Evolutionary conservation across 805 yeast species (phyloP), one percentile per base, ranked within the genome.

Genomic region (Yarrowia keelungensis): DNA sequence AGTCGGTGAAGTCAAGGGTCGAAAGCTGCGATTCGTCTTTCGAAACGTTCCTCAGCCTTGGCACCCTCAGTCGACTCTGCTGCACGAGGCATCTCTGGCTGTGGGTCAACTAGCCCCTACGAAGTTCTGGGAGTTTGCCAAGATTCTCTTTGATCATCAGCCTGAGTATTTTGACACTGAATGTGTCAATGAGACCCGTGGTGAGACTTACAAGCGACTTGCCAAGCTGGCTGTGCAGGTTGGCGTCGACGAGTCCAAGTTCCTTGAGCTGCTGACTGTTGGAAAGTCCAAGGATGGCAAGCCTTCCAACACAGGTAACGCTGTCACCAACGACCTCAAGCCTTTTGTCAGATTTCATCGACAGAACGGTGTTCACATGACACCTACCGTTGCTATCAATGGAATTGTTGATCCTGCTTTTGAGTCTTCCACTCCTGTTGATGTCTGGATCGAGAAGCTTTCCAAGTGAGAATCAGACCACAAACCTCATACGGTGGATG

Each of bases 41-140:
- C 83, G 87, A 71, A 89, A 90, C 74, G 92, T 88, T 49, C 82
- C 89, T n/a, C 97, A 92, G 80, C 95, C 96, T 72, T 92, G 97
- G 97, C 97, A 92, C 76, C 88, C 93, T 53, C 85, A 87, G 69
- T 88, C 94, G 1, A 83, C 85, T 5, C 78, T 86, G 45, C 80
- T 87, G 47, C 89, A 89, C 75, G 97, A 92, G 75, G 89, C 89
- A 50, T 83, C 89, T 0, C 76, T 92, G 35, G 92, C 88, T 0
- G 87, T 88, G 39, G 90, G 89, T n/a, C 73, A 71, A 58, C 80
- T 84, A 61, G 81, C 79, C 15, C 89, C 90, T 0, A 77, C 75
- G 1, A 77, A 79, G 71, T 86, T 89, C 76, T 84, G 91, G 84
- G 79, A 84, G 46, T 85, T 87, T 58, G 83, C 89, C 11, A 77